Conservation (phyloP, 2,329 filamentous ascomycete genomes). For the Didymella pomorum region DNA sequence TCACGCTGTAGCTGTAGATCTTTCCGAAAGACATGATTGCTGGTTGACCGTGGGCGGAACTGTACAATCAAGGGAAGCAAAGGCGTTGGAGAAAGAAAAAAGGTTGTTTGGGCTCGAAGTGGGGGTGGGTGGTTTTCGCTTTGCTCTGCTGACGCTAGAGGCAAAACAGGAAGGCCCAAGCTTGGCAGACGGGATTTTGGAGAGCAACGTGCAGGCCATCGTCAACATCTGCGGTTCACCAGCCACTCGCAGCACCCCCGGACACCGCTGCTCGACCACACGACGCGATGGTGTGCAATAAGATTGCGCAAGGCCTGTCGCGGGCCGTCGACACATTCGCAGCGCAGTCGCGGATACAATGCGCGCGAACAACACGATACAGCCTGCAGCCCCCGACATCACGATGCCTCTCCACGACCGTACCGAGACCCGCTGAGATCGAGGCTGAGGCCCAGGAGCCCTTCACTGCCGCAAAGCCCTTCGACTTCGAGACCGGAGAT, state of each 20-base stretch:
- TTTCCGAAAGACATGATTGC: slow-evolving; percentile 95
- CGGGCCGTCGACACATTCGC: slow-evolving; percentile 39
- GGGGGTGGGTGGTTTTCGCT: slow-evolving; percentile 38
- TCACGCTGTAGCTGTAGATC: slow-evolving; percentile 81
- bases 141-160: slow-evolving; percentile 21
- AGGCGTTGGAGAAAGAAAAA: slow-evolving; percentile 36
- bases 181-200: slow-evolving; percentile 18
- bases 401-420: slow-evolving; percentile 47
- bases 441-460: slow-evolving; percentile 32
- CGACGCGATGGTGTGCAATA: slow-evolving; percentile 43
- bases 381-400: slow-evolving; percentile 29
- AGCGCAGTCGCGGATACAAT: slow-evolving; percentile 32
- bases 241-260: slow-evolving; percentile 9
- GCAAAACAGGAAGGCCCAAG: slow-evolving; percentile 8
- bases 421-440: slow-evolving; percentile 33
- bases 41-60: slow-evolving; percentile 31
- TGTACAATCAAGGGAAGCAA: slow-evolving; percentile 43
- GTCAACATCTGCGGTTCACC: slow-evolving; percentile 18
- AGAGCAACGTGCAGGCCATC: slow-evolving; percentile 19
- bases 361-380: slow-evolving; percentile 32
- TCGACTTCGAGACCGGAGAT: slow-evolving; percentile 48
- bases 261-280: slow-evolving; percentile 14
- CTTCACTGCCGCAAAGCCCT: slow-evolving; percentile 55
- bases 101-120: slow-evolving; percentile 36
- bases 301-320: slow-evolving; percentile 41